phyloP scores from a whole-genome alignment of 495 filamentous ascomycete species.

The Saxophila tyrrhenica region DNA sequence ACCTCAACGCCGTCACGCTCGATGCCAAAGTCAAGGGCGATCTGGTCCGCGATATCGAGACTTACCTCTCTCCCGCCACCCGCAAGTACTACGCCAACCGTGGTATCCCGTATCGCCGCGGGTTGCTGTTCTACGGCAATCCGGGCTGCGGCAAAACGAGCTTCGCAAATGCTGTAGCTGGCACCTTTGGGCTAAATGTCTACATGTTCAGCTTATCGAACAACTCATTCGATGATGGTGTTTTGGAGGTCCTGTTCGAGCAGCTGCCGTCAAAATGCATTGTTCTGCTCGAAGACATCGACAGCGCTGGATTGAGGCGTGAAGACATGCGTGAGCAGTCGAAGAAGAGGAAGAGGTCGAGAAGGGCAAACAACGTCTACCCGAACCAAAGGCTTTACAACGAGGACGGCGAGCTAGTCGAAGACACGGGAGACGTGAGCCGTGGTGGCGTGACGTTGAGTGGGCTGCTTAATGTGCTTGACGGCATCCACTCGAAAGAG shows the following conservation, averaged over 20 bases:
- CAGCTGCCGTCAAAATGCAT: constrained; percentile 98
- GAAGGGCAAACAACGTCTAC: not conserved
- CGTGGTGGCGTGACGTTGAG: constrained; percentile 64
- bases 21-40: constrained; percentile 12
- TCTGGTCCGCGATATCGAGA: constrained; percentile 22
- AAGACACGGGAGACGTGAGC: constrained; percentile 55
- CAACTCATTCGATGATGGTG: constrained; percentile 34
- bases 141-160: constrained; percentile 96
- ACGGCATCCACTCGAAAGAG: constrained; percentile 90
- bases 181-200: constrained; percentile 53
- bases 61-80: constrained; percentile 22
- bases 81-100: constrained; percentile 36
- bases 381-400: constrained; percentile 25
- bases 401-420: constrained; percentile 80
- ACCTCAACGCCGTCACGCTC: constrained; percentile 1
- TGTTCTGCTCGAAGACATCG: constrained; percentile 98
- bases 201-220: constrained; percentile 45
- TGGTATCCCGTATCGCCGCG: constrained; percentile 19
- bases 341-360: not conserved
- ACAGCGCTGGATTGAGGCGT: constrained; percentile 76
- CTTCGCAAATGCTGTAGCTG: constrained; percentile 86
- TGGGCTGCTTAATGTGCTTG: constrained; percentile 91
- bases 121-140: constrained; percentile 82
- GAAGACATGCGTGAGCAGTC: constrained; percentile 18
- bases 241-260: constrained; percentile 96